phyloP scores from a whole-genome alignment of 805 yeast species.

The Zygosaccharomyces pseudorouxii region DNA sequence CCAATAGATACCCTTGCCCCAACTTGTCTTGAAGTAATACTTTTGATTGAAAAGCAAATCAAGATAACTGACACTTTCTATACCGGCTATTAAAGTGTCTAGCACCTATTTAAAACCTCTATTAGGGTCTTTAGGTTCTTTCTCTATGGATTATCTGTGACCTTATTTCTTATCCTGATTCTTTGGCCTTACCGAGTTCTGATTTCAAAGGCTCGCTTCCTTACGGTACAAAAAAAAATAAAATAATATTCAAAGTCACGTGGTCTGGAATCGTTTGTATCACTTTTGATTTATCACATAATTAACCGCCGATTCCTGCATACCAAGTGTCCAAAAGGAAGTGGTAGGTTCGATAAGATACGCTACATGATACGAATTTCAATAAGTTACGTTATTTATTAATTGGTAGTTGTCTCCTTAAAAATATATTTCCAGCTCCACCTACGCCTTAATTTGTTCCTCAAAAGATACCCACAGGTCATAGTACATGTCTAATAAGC shows the following conservation, averaged over 20 bases:
- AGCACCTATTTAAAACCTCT: background rate
- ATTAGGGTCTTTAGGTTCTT: background rate
- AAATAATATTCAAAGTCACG: background rate
- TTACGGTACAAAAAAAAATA: slow-evolving; percentile 4
- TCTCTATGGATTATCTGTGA: background rate
- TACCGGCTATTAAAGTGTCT: background rate
- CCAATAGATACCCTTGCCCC: background rate
- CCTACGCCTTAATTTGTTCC: background rate
- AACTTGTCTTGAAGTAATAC: background rate
- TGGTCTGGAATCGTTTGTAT: background rate
- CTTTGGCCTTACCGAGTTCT: background rate
- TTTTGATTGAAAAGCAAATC: background rate
- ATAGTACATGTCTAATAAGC: slow-evolving; percentile 72
- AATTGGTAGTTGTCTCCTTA: too few relatives aligned
- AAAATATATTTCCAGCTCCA: too few relatives aligned
- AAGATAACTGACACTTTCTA: background rate
- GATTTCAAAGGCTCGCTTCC: background rate
- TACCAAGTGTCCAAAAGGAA: too few relatives aligned
- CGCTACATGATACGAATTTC: too few relatives aligned
- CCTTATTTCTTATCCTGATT: background rate
- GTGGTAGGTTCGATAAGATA: too few relatives aligned
- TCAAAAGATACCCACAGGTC: slow-evolving; percentile 47
- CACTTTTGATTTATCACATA: too few relatives aligned
- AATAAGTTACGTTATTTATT: too few relatives aligned
- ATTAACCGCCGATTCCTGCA: background rate